A percentile compares a stretch with the other conserved stretches of the same genome.
Evolutionary conservation across 2,329 filamentous ascomycete genomes (phyloP).

Genomic region (Pseudogymnoascus sp.): DNA sequence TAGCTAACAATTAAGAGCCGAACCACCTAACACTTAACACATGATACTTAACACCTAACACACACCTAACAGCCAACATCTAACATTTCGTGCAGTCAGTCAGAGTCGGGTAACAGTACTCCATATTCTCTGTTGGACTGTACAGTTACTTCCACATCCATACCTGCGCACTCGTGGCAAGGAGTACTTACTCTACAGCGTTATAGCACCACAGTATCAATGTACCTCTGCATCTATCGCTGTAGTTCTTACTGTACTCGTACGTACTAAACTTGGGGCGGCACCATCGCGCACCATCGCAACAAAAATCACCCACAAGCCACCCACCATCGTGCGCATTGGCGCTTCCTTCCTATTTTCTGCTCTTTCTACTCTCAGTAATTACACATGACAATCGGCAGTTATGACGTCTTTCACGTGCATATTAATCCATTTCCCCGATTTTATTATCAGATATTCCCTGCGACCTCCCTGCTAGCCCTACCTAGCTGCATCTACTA

Average conservation of each 20-base stretch:
- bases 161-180: no score
- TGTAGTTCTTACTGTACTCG: neutral
- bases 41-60: no score
- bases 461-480: neutral
- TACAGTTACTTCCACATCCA: no score
- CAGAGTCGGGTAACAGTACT: neutral
- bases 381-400: neutral
- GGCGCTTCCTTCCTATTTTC: neutral
- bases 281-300: neutral
- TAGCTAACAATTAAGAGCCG: neutral
- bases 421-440: neutral
- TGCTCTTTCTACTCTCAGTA: neutral
- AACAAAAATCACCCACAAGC: no score
- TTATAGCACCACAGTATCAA: no score
- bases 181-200: no score
- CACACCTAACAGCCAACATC: neutral
- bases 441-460: conserved; percentile 6
- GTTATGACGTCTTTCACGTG: neutral
- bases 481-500: neutral
- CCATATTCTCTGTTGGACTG: neutral
- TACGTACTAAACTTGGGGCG: neutral
- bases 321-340: neutral
- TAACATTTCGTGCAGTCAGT: no score
- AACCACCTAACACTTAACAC: no score
- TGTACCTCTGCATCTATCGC: neutral